phyloP scores from a whole-genome alignment of 371 early-diverging fungal species.

The Funneliformis caledonium region DNA sequence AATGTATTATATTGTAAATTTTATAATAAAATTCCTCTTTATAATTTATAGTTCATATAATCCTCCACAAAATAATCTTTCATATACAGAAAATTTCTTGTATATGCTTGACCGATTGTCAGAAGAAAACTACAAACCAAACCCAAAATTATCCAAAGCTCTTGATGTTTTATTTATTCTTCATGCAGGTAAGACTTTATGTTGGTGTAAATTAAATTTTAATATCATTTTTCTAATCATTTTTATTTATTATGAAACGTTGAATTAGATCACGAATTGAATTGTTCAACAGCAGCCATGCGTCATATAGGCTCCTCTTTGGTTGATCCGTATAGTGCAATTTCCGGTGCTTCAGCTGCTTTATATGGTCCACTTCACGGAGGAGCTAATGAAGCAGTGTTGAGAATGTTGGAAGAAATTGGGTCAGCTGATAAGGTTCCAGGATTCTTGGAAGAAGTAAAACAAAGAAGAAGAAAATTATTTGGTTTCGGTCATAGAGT shows the following conservation, averaged over 20 bases:
- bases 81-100: slow-evolving; percentile 59
- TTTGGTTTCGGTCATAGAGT: slow-evolving; percentile 66
- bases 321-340: slow-evolving; percentile 61
- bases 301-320: slow-evolving; percentile 60
- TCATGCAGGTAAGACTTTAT: slow-evolving; percentile 54
- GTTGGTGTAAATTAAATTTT: slow-evolving; percentile 13
- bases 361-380: slow-evolving; percentile 65
- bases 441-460: slow-evolving; percentile 56
- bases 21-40: background rate
- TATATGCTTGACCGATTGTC: slow-evolving; percentile 67
- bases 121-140: slow-evolving; percentile 58
- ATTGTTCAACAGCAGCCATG: slow-evolving; percentile 69
- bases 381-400: slow-evolving; percentile 62
- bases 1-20: background rate
- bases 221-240: background rate
- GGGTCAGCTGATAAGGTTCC: slow-evolving; percentile 57
- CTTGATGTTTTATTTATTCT: slow-evolving; percentile 66
- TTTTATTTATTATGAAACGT: background rate
- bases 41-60: slow-evolving; percentile 56
- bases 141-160: slow-evolving; percentile 56
- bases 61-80: slow-evolving; percentile 50
- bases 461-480: slow-evolving; percentile 57
- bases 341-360: slow-evolving; percentile 44
- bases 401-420: slow-evolving; percentile 62
- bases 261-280: slow-evolving; percentile 48